Evolutionary conservation across 140 eudicot genomes (phyloP).

Genomic region (Ambrosia hybrid): DNA sequence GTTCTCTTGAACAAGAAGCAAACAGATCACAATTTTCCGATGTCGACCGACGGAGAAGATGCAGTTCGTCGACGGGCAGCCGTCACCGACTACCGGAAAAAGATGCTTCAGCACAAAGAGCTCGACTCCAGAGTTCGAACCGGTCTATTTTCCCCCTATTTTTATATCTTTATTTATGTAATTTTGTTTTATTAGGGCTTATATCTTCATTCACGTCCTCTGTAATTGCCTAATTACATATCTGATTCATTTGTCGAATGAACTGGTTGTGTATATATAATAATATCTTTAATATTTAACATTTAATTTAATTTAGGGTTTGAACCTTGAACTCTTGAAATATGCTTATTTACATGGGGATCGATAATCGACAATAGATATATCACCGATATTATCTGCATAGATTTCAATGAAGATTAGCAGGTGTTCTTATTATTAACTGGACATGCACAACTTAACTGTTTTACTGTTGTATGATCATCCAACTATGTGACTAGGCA

Average conservation of each 20-base stretch:
- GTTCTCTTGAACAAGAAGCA: constrained; percentile 33
- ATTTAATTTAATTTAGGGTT: constrained; percentile 28
- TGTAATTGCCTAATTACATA: constrained; percentile 7
- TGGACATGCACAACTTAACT: too few relatives aligned
- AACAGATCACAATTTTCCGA: constrained; percentile 26
- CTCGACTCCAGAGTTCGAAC: constrained; percentile 76
- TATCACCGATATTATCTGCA: too few relatives aligned
- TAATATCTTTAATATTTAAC: too few relatives aligned
- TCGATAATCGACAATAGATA: too few relatives aligned
- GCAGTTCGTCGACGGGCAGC: constrained; percentile 71
- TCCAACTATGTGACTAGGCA: not conserved
- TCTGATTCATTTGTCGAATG: not conserved
- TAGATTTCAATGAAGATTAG: not conserved
- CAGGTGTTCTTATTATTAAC: not conserved
- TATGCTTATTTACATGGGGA: too few relatives aligned
- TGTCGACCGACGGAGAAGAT: constrained; percentile 59
- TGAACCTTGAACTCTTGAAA: not conserved
- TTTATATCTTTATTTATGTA: not conserved
- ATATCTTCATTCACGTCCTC: not conserved
- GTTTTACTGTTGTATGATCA: too few relatives aligned
- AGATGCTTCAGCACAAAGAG: constrained; percentile 81
- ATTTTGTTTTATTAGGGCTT: constrained; percentile 5
- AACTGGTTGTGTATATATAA: not conserved
- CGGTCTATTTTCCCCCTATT: constrained; percentile 34
- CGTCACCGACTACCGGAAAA: constrained; percentile 66